Evolutionary conservation across 129 eudicot genomes (phyloP).

Genomic region (Pseudognaphalium luteoalbum): DNA sequence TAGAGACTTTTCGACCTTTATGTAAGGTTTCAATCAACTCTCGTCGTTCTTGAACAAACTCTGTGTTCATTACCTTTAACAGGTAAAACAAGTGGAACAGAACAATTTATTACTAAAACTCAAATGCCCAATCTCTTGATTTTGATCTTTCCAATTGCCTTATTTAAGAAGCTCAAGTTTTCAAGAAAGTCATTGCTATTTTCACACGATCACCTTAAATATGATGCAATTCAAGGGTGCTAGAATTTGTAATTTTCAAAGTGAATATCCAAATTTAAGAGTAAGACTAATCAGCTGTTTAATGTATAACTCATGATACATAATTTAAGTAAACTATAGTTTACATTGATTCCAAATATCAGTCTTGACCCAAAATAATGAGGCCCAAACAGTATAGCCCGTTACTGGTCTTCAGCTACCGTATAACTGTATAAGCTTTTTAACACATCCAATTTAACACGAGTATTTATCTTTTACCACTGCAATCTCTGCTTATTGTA

Average conservation of each 20-base stretch:
- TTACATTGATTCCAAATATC: not conserved
- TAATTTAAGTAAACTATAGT: too few species aligned
- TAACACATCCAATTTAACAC: too few species aligned
- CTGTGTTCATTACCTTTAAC: slow-evolving; percentile 68
- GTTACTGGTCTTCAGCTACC: not conserved
- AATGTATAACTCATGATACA: too few species aligned
- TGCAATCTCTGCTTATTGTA: too few species aligned
- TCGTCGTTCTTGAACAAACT: slow-evolving; percentile 57
- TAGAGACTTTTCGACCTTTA: slow-evolving; percentile 66
- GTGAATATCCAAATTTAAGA: not conserved
- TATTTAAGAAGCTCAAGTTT: not conserved
- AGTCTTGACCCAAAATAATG: not conserved
- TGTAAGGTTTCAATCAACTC: slow-evolving; percentile 61
- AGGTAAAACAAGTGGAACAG: not conserved
- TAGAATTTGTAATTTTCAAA: not conserved
- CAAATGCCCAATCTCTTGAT: not conserved
- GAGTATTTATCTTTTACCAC: too few species aligned
- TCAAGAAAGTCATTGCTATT: not conserved
- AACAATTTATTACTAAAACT: not conserved
- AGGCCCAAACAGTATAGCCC: not conserved
- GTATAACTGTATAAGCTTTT: too few species aligned
- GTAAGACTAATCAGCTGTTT: too few species aligned
- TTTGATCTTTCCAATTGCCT: not conserved
- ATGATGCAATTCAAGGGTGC: not conserved
- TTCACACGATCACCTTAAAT: not conserved